A percentile compares a stretch with the other conserved stretches of the same genome.
These are phyloP conservation scores for Verticillium zaregamsianum DNA, from an alignment of 2,329 filamentous ascomycete species.

Conservation along the genomic window DNA sequence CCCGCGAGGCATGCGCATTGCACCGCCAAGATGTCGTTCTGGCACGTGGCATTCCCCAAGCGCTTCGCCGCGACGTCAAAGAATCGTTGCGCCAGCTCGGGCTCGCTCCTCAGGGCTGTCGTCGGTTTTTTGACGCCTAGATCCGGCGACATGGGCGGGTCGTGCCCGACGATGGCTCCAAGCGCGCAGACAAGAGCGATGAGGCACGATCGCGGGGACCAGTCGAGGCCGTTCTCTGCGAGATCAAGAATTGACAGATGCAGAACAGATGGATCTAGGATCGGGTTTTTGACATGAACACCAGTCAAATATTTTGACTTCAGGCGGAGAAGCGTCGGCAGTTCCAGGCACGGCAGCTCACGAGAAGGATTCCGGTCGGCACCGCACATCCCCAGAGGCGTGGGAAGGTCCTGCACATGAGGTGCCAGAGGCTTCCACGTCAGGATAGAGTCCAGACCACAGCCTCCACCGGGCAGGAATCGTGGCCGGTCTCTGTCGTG, in stretches of 20 bases:
- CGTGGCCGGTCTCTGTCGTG: too few relatives aligned
- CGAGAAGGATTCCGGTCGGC: constrained; percentile 7
- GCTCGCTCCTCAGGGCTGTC: constrained; percentile 4
- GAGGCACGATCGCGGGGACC: constrained; percentile 9
- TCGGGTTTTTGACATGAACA: constrained; percentile 10
- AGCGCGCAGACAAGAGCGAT: constrained; percentile 9
- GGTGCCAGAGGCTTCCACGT: constrained; percentile 1
- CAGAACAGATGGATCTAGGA: constrained; percentile 4
- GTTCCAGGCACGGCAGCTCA: constrained; percentile 8
- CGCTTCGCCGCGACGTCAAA: constrained; percentile 11
- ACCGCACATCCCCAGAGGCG: constrained; percentile 8
- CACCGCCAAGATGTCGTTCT: constrained; percentile 8
- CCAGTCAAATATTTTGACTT: constrained; percentile 7
- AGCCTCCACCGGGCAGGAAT: too few relatives aligned
- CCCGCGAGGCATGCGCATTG: constrained; percentile 7
- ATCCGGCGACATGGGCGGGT: neutral
- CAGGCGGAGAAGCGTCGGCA: constrained; percentile 8
- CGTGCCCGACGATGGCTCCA: constrained; percentile 4
- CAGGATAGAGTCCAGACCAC: constrained; percentile 11
- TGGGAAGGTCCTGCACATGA: constrained; percentile 7
- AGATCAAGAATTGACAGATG: constrained; percentile 10
- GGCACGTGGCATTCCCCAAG: constrained; percentile 9
- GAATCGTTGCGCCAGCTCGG: constrained; percentile 9
- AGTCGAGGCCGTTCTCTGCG: constrained; percentile 12
- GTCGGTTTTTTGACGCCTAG: neutral